Base-by-base conservation (phyloP, 163 green algal genomes). In the Scenedesmus sp. region DNA sequence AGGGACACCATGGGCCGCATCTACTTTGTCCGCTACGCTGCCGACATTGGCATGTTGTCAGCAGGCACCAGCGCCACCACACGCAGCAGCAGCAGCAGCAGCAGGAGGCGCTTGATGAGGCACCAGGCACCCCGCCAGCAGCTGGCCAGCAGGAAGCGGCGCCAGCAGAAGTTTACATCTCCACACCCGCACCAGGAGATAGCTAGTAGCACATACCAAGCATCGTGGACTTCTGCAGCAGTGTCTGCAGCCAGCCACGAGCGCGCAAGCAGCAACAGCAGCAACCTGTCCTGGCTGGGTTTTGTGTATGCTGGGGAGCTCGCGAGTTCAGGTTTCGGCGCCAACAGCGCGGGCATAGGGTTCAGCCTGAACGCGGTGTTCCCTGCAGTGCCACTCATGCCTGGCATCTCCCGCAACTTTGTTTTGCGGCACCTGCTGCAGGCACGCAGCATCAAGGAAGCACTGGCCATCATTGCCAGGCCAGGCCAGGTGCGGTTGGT, bases 331-430 rank as follows among this genome's bases (percentile, higher is more conserved):
- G 91, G 88, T 9, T 94, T 94, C 40, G 91, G 88, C 37, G 80
- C 87, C 78, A 94, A 93, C 76, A 87, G 33, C 33, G 88, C 88
- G 0, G 92, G 92, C 2, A 79, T 94, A 72, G 83, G 59, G 49
- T 93, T 94, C 86, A 93, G 70, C 5, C 70, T 94, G 43, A 88
- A 93, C 40, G 90, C 91, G 30, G 83, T 94, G n/a, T 94, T 92
- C 80, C 92, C 90, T 22, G 51, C 35, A 42, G 87, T 20, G 33
- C n/a, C 56, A 16, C 1, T 53, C 43, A 78, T 93, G 65, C 90
- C 90, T 3, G 90, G 90, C 13, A 61, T 93, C 73, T 56, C 80
- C 40, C 90, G 90, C 53, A 93, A 93, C 90, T 93, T 93, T 89
- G 51, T 93, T 49, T 90, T 68, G 26, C 86, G 90, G 65, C 46